A percentile compares a stretch with the other conserved stretches of the same genome.
Evolutionary conservation across 441 rosid species (phyloP).

Genomic region (Oxalis stricta): DNA sequence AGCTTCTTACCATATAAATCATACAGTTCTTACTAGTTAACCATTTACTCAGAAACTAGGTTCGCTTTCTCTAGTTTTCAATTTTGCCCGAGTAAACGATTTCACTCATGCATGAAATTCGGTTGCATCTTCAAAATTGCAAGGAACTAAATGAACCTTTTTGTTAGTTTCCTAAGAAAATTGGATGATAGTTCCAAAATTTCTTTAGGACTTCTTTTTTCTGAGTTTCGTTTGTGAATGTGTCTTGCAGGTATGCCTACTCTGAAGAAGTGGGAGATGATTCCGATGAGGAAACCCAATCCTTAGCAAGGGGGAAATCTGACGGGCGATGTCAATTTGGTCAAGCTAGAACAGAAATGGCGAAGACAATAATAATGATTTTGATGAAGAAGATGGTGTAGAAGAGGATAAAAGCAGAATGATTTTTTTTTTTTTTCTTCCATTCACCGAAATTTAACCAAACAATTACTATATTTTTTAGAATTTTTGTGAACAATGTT

Average conservation of each 20-base stretch:
- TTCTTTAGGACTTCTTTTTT: background rate
- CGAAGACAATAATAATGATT: conserved; percentile 11
- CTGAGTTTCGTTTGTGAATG: conserved; percentile 5
- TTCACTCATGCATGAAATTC: too few relatives aligned
- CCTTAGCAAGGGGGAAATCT: conserved; percentile 44
- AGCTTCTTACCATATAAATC: too few relatives aligned
- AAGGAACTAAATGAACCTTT: background rate
- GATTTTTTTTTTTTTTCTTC: too few relatives aligned
- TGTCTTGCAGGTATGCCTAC: conserved; percentile 75
- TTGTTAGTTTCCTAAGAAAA: too few relatives aligned
- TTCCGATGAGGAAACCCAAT: conserved; percentile 52
- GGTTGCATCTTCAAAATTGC: too few relatives aligned
- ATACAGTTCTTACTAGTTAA: too few relatives aligned
- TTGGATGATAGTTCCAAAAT: background rate
- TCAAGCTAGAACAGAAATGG: conserved; percentile 31
- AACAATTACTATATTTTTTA: too few relatives aligned
- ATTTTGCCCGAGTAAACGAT: too few relatives aligned
- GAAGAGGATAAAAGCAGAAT: conserved; percentile 84
- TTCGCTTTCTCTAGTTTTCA: too few relatives aligned
- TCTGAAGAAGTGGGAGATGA: conserved; percentile 62
- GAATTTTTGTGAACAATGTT: too few relatives aligned
- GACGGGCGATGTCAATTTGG: conserved; percentile 62
- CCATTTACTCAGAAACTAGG: too few relatives aligned
- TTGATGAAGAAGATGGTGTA: conserved; percentile 41
- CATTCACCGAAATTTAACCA: too few relatives aligned